Evolutionary conservation across 352 stramenopile species (phyloP).

Genomic region (Pythium utonaiense): DNA sequence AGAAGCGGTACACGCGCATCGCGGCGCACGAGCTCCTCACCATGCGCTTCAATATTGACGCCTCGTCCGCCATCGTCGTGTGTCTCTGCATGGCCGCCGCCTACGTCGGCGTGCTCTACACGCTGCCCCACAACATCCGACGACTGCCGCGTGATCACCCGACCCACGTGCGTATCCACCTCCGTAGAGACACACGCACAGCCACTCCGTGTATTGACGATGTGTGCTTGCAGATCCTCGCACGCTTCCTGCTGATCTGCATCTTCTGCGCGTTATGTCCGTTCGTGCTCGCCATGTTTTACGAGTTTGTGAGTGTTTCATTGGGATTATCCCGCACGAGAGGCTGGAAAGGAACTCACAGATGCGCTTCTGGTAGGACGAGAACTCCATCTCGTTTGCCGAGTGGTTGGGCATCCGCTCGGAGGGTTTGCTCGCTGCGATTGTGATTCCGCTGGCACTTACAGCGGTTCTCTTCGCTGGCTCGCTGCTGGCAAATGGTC

Average conservation of each 20-base stretch:
- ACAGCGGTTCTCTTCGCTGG: conserved; percentile 79
- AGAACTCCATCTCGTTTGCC: conserved; percentile 74
- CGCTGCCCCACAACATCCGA: conserved; percentile 65
- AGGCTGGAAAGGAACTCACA: no score
- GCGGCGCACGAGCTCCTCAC: conserved; percentile 34
- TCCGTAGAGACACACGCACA: background rate
- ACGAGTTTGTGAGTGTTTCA: conserved; percentile 60
- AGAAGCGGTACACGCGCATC: conserved; percentile 27
- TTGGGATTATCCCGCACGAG: no score
- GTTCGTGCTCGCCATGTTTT: conserved; percentile 79
- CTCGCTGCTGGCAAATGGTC: conserved; percentile 63
- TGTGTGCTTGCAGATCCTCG: conserved; percentile 55
- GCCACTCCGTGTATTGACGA: background rate
- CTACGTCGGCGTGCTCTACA: conserved; percentile 88
- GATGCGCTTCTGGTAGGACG: conserved; percentile 55
- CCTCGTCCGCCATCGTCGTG: conserved; percentile 59
- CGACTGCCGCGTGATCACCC: conserved; percentile 79
- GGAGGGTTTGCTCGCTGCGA: conserved; percentile 50
- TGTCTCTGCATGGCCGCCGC: conserved; percentile 79
- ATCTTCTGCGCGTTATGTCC: conserved; percentile 83
- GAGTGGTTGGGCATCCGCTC: conserved; percentile 79
- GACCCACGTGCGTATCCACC: conserved; percentile 52
- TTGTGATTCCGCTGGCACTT: conserved; percentile 58
- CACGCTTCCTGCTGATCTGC: conserved; percentile 85
- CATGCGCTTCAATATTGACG: conserved; percentile 79